Evolutionary conservation across 2,329 filamentous ascomycete species (phyloP).

Genomic region (Fusarium irregulare): DNA sequence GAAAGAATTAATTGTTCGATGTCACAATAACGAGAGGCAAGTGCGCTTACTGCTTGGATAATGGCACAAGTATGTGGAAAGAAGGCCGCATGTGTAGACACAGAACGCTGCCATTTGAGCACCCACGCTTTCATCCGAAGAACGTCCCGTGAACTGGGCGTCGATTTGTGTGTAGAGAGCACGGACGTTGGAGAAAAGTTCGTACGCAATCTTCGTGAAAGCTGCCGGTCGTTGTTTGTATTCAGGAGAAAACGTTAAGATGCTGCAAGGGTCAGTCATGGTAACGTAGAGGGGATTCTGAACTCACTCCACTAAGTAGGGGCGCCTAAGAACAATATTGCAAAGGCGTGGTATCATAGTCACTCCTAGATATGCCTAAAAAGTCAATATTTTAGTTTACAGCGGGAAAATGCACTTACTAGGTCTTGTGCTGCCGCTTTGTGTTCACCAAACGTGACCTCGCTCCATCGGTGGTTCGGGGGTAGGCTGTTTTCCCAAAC

Average conservation of each 20-base stretch:
- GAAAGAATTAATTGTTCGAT: slow-evolving; percentile 18
- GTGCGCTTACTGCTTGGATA: slow-evolving; percentile 59
- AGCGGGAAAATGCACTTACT: slow-evolving; percentile 48
- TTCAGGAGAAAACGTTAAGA: slow-evolving; percentile 56
- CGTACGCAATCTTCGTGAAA: slow-evolving; percentile 57
- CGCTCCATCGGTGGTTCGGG: slow-evolving; percentile 60
- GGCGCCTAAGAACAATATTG: slow-evolving; percentile 66
- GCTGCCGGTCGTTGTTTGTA: slow-evolving; percentile 53
- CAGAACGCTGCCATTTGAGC: slow-evolving; percentile 67
- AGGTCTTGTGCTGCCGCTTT: slow-evolving; percentile 62
- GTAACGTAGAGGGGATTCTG: neutral
- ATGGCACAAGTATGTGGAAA: slow-evolving; percentile 64
- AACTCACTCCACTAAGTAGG: slow-evolving; percentile 64
- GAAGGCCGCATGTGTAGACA: slow-evolving; percentile 65
- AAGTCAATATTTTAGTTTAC: slow-evolving; percentile 13
- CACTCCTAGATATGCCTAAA: slow-evolving; percentile 64
- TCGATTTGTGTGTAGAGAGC: slow-evolving; percentile 62
- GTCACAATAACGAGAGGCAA: neutral
- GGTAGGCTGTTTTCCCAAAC: slow-evolving; percentile 64
- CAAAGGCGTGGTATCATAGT: slow-evolving; percentile 67
- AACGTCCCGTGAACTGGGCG: slow-evolving; percentile 60
- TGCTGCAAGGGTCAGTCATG: slow-evolving; percentile 48
- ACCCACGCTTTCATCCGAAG: slow-evolving; percentile 61
- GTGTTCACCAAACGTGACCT: slow-evolving; percentile 56
- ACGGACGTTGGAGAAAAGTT: slow-evolving; percentile 62